Conservation (phyloP, 2,329 filamentous ascomycete species). For the Coniochaeta sp. region DNA sequence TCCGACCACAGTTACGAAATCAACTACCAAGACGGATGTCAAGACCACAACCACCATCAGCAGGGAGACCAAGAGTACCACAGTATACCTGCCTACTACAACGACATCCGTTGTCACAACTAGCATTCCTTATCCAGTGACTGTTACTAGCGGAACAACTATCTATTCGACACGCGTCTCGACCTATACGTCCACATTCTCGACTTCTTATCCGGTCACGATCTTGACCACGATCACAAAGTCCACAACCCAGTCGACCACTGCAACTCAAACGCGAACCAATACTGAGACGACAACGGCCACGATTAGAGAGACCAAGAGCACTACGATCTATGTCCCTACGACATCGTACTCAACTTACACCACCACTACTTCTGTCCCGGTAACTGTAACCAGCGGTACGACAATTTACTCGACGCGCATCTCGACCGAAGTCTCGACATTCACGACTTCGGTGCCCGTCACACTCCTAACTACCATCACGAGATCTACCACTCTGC, state of each 20-base stretch:
- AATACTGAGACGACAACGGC: background rate
- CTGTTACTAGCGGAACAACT: slow-evolving; percentile 5
- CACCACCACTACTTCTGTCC: too few species aligned
- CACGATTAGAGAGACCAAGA: background rate
- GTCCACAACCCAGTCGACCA: background rate
- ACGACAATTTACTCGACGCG: too few species aligned
- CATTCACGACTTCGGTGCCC: too few species aligned
- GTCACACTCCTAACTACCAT: too few species aligned
- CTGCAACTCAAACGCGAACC: background rate
- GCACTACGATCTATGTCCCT: background rate
- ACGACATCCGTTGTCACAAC: slow-evolving; percentile 10
- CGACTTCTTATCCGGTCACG: background rate
- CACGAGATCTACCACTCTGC: too few species aligned
- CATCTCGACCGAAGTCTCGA: too few species aligned
- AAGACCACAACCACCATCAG: slow-evolving; percentile 7
- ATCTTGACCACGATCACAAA: background rate
- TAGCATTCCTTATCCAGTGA: background rate
- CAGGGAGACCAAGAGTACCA: background rate
- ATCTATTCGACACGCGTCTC: slow-evolving; percentile 2
- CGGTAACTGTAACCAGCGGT: too few species aligned
- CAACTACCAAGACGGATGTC: slow-evolving; percentile 5
- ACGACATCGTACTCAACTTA: background rate
- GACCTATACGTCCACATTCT: slow-evolving; percentile 1
- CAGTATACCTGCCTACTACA: slow-evolving; percentile 2
- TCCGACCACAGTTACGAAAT: background rate